Evolutionary conservation across 139 green algal genomes (phyloP).

Genomic region (Coelastrella sp.): DNA sequence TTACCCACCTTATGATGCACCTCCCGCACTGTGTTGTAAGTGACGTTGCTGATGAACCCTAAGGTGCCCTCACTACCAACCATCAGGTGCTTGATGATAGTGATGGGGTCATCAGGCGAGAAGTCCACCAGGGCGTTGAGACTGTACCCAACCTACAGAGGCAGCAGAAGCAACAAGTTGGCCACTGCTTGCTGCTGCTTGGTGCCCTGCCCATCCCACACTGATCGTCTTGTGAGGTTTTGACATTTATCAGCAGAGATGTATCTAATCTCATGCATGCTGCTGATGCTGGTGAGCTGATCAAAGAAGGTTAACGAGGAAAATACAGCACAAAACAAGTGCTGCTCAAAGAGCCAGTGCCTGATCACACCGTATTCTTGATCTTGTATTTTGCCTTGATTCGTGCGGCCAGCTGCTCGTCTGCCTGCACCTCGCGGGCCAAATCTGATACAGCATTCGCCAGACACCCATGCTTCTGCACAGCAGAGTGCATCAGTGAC

Average conservation of each 20-base stretch:
- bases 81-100: slow-evolving; percentile 97
- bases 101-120: slow-evolving; percentile 88
- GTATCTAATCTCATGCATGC: not conserved
- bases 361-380: slow-evolving; percentile 91
- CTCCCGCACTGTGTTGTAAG: slow-evolving; percentile 63
- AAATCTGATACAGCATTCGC: slow-evolving; percentile 45
- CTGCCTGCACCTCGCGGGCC: slow-evolving; percentile 76
- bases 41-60: slow-evolving; percentile 87
- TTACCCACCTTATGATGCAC: slow-evolving; percentile 42
- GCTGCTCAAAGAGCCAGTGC: too few species aligned
- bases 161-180: not conserved
- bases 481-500: not conserved
- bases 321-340: too few species aligned
- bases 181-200: not conserved
- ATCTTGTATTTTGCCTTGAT: slow-evolving; percentile 97
- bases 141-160: slow-evolving; percentile 69
- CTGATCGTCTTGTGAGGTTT: not conserved
- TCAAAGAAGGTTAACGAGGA: not conserved
- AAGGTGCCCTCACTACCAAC: slow-evolving; percentile 96
- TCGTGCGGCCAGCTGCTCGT: slow-evolving; percentile 86
- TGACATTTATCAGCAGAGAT: not conserved
- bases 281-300: not conserved
- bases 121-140: slow-evolving; percentile 96
- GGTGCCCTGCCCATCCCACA: not conserved
- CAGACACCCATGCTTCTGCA: slow-evolving; percentile 10